Evolutionary conservation across 2,329 filamentous ascomycete species (phyloP).

Genomic region (Cadophora sp.): DNA sequence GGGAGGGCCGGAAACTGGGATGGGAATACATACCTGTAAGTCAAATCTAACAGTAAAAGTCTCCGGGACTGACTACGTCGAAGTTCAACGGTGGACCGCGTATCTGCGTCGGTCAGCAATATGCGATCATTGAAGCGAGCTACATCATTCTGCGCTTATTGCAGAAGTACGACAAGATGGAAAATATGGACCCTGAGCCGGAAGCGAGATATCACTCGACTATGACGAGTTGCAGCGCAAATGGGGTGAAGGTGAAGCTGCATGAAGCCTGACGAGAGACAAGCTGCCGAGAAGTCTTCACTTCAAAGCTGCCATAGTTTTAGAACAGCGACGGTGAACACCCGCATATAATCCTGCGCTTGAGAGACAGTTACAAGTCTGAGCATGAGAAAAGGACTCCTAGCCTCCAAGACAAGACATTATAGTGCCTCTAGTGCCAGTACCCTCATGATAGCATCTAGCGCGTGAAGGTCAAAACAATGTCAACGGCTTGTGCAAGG

Average conservation of each 20-base stretch:
- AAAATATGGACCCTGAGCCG: conserved; percentile 32
- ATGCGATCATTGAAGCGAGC: conserved; percentile 34
- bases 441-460: too few relatives aligned
- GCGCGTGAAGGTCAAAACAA: too few relatives aligned
- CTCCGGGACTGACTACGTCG: neutral
- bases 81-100: conserved; percentile 71
- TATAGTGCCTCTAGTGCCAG: too few relatives aligned
- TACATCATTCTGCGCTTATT: conserved; percentile 35
- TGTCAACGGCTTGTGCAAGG: too few relatives aligned
- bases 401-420: too few relatives aligned
- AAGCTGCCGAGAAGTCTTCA: neutral
- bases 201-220: conserved; percentile 21
- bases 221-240: conserved; percentile 29
- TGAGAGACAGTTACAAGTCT: too few relatives aligned
- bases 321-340: too few relatives aligned
- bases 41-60: too few relatives aligned
- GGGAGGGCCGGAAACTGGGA: conserved; percentile 73
- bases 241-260: conserved; percentile 33
- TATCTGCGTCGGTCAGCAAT: conserved; percentile 66
- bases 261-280: conserved; percentile 2
- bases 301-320: neutral
- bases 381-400: too few relatives aligned
- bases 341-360: too few relatives aligned
- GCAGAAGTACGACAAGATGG: conserved; percentile 35
- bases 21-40: conserved; percentile 62